Base-by-base conservation (phyloP, 805 yeast species). In the Wickerhamiella sorbophila region DNA sequence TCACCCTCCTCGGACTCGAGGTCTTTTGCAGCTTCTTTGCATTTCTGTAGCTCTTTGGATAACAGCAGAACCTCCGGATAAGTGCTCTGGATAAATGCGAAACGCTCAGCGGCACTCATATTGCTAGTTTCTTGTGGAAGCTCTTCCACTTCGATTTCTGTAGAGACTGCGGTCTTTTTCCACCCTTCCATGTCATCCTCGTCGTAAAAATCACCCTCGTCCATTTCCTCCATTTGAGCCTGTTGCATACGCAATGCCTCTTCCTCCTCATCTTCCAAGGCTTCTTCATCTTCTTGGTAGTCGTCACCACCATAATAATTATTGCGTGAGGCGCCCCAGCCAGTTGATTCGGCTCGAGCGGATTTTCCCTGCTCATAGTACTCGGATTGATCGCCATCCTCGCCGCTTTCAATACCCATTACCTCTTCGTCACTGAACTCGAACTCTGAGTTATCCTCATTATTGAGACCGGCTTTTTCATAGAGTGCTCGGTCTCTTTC, bases 211-310 rank as follows among this genome's bases (percentile, higher is more conserved):
- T 79, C 87, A 24, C 66, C 78, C 72, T 82, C 77, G 39, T 73
- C 74, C 51, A 87, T 66, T 36, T 80, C 93, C 49, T 75, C 75
- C 44, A 84, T 62, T 58, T 86, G 86, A 50, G 73, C 70, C 64
- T 80, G 81, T 62, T 87, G 96, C 50, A 84, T 76, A 55, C 85
- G 75, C 38, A 83, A 55, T 0, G 97, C 97, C 61, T 91, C 96
- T 52, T 75, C 77, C 44, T 88, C 91, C 62, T 86, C 77, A 47
- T 74, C 77, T 47, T 74, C 77, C 4, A 84, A 81, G 26, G 75
- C 77, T 41, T 76, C 93, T 26, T 79, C 88, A 48, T 82, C 93
- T 59, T 69, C 83, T 50, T 63, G 70, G 15, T 70, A 73, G 35
- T 56, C 64, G 22, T 56, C 67, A 8, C 62, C 65, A 36, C 52